A percentile compares a stretch with the other conserved stretches of the same genome.
These are phyloP conservation scores for Endothia cerciana DNA, from an alignment of 2,329 filamentous ascomycete genomes.

Conservation along the genomic window DNA sequence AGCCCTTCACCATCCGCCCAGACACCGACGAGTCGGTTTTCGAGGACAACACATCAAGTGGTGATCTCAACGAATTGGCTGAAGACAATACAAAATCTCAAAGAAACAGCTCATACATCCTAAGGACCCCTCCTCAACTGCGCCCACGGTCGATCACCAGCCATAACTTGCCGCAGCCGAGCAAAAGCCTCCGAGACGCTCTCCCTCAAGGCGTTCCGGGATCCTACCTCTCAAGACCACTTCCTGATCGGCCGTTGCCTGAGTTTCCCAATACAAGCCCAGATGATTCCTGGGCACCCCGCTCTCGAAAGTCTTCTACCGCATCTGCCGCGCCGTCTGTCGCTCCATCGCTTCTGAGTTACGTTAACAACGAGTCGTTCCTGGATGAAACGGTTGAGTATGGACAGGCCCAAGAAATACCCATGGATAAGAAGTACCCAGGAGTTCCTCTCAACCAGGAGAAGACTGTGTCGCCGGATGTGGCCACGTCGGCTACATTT, in stretches of 20 bases:
- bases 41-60: slow-evolving; percentile 13
- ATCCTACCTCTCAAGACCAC: slow-evolving; percentile 34
- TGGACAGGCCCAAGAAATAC: slow-evolving; percentile 23
- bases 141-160: slow-evolving; percentile 13
- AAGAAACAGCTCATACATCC: slow-evolving; percentile 18
- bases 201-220: slow-evolving; percentile 27
- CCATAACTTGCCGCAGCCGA: slow-evolving; percentile 37
- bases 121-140: slow-evolving; percentile 26
- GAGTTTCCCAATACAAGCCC: slow-evolving; percentile 10
- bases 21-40: slow-evolving; percentile 21
- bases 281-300: slow-evolving; percentile 17
- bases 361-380: slow-evolving; percentile 24
- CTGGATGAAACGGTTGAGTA: slow-evolving; percentile 26
- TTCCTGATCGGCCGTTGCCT: slow-evolving; percentile 37
- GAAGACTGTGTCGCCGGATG: not conserved
- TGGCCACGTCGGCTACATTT: not conserved
- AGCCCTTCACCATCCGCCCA: not conserved
- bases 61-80: not conserved
- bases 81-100: not conserved
- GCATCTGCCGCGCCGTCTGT: slow-evolving; percentile 25
- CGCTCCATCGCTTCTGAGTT: slow-evolving; percentile 26
- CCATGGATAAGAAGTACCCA: slow-evolving; percentile 13
- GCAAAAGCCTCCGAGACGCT: slow-evolving; percentile 37
- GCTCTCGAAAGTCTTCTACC: slow-evolving; percentile 29
- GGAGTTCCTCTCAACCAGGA: slow-evolving; percentile 7